Conservation (phyloP, 164 flowering plant species). For the Vitis labrusca region DNA sequence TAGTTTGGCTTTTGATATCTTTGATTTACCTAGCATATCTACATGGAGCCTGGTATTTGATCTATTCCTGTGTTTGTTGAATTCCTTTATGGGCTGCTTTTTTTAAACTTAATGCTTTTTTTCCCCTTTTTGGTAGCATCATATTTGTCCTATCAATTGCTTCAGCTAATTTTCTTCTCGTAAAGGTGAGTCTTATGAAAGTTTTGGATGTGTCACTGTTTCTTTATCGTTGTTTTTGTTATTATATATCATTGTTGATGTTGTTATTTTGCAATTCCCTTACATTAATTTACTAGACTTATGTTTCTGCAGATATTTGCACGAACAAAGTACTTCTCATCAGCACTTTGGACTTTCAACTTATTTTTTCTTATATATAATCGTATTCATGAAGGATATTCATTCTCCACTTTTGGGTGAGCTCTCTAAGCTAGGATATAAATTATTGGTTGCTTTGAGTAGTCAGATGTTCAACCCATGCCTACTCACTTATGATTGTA, state of each 20-base stretch:
- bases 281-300: constrained; percentile 25
- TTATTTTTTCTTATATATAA: constrained; percentile 70
- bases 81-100: constrained; percentile 1
- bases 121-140: constrained; percentile 45
- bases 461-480: too few species aligned
- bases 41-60: constrained; percentile 84
- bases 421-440: constrained; percentile 17
- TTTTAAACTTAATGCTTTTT: not conserved
- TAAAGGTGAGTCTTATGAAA: constrained; percentile 54
- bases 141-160: constrained; percentile 72
- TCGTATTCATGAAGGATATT: constrained; percentile 87
- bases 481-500: not conserved
- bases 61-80: not conserved
- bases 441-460: not conserved
- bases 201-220: not conserved
- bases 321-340: constrained; percentile 55
- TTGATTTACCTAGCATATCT: constrained; percentile 67
- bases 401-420: constrained; percentile 80
- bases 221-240: not conserved
- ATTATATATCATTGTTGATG: not conserved
- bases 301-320: constrained; percentile 67
- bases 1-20: constrained; percentile 77
- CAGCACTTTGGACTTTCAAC: constrained; percentile 71
- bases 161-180: constrained; percentile 68
- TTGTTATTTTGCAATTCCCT: constrained; percentile 10